phyloP scores from a whole-genome alignment of 2,329 filamentous ascomycete genomes.

The Monascus ruber region DNA sequence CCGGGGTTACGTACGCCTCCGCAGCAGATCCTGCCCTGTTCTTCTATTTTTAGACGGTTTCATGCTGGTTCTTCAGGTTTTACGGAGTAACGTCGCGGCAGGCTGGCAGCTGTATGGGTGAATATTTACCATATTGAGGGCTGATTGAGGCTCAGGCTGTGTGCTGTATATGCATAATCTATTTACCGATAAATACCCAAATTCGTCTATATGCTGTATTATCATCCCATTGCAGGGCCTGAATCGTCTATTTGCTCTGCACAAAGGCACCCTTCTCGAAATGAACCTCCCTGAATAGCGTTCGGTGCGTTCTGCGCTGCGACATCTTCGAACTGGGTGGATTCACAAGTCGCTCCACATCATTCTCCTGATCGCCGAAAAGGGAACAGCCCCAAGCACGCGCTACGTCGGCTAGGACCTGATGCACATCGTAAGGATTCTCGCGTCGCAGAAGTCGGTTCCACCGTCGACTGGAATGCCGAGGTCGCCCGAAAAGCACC shows the following conservation, averaged over 20 bases:
- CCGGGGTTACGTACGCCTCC: too few relatives aligned
- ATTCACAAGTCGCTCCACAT: constrained; percentile 14
- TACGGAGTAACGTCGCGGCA: too few relatives aligned
- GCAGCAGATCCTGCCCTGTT: too few relatives aligned
- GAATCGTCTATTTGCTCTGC: not conserved
- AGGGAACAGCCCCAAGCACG: constrained; percentile 23
- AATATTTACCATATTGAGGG: too few relatives aligned
- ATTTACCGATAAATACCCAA: too few relatives aligned
- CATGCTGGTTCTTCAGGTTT: too few relatives aligned
- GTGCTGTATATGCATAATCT: too few relatives aligned
- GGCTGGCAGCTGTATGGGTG: too few relatives aligned
- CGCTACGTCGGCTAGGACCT: constrained; percentile 21
- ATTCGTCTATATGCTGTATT: too few relatives aligned
- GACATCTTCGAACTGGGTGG: constrained; percentile 8
- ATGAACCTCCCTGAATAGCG: not conserved
- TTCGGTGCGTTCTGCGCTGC: constrained; percentile 1
- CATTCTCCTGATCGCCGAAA: constrained; percentile 14
- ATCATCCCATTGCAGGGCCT: too few relatives aligned
- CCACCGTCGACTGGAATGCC: constrained; percentile 18
- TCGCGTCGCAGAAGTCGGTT: constrained; percentile 26
- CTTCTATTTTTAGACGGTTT: too few relatives aligned
- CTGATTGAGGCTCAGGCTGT: too few relatives aligned
- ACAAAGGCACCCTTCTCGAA: not conserved
- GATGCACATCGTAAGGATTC: constrained; percentile 22
- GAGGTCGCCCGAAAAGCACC: constrained; percentile 23